phyloP scores from a whole-genome alignment of 305 asterid species.

The Solanum hybrid region DNA sequence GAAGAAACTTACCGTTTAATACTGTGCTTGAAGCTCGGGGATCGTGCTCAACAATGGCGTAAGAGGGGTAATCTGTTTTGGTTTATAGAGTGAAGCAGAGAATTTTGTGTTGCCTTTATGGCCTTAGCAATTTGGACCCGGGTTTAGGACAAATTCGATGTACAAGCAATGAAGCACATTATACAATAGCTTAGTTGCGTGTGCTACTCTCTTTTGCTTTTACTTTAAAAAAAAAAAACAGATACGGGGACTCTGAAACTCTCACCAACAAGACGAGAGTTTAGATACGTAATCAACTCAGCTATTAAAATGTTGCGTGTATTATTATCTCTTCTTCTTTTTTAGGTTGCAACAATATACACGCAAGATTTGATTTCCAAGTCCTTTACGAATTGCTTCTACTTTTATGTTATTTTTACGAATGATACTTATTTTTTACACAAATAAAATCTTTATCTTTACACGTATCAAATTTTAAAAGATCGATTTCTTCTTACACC shows the following conservation, averaged over 20 bases:
- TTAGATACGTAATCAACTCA: too few relatives aligned
- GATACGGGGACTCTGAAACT: too few relatives aligned
- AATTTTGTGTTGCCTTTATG: neutral
- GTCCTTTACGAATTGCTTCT: too few relatives aligned
- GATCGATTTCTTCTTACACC: neutral
- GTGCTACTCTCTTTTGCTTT: neutral
- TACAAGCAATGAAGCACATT: neutral
- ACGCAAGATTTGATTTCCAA: too few relatives aligned
- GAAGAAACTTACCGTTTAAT: neutral
- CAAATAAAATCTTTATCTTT: too few relatives aligned
- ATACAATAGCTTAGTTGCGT: neutral
- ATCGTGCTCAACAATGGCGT: neutral
- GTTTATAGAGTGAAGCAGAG: neutral
- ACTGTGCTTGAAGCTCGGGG: neutral
- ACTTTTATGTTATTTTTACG: too few relatives aligned
- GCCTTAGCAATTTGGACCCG: neutral
- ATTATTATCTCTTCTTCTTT: too few relatives aligned
- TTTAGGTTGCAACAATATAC: too few relatives aligned
- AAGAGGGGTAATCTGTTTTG: neutral
- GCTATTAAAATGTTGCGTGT: too few relatives aligned
- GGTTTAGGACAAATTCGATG: neutral
- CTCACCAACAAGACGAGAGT: neutral
- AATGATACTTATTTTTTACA: too few relatives aligned
- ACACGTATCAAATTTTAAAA: neutral
- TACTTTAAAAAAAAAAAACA: neutral